These are phyloP conservation scores for Monosporascus sp. DNA, from an alignment of 2,329 filamentous ascomycete species.

Conservation along the genomic window DNA sequence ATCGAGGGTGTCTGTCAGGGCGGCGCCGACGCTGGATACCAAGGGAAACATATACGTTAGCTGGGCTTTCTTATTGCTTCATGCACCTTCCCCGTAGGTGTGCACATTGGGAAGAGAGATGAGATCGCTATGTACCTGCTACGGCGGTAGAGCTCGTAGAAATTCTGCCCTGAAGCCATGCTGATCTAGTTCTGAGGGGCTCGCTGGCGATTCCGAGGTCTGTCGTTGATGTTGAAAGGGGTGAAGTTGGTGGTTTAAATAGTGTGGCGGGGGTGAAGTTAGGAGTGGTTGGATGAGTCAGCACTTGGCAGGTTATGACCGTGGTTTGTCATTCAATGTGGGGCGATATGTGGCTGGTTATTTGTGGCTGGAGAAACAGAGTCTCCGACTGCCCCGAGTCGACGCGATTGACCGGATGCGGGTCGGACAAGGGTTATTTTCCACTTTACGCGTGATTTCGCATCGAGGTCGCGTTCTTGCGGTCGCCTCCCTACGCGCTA, in stretches of 20 bases:
- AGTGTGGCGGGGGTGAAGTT: not conserved
- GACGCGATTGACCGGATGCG: not conserved
- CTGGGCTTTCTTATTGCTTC: not conserved
- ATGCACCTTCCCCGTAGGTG: slow-evolving; percentile 14
- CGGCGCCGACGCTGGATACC: slow-evolving; percentile 72
- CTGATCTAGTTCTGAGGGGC: slow-evolving; percentile 7
- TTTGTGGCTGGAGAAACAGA: not conserved
- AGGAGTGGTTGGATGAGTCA: slow-evolving; percentile 2
- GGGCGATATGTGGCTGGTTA: not conserved
- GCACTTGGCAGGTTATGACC: not conserved
- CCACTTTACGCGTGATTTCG: slow-evolving; percentile 30
- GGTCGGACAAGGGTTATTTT: not conserved
- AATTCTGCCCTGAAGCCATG: slow-evolving; percentile 50
- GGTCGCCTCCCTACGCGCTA: slow-evolving; percentile 21
- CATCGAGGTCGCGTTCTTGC: slow-evolving; percentile 22
- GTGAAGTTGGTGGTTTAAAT: slow-evolving; percentile 4
- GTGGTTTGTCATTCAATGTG: too few species aligned
- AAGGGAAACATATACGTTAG: slow-evolving; percentile 8
- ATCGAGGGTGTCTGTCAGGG: slow-evolving; percentile 94
- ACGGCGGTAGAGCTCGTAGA: slow-evolving; percentile 95
- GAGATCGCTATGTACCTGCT: slow-evolving; percentile 67
- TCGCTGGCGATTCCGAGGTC: not conserved
- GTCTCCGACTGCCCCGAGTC: too few species aligned
- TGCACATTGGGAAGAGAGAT: slow-evolving; percentile 7
- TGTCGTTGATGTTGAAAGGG: slow-evolving; percentile 4